These are phyloP conservation scores for Vairimorpha ceranae DNA, from an alignment of 371 early-diverging fungal species.

Conservation along the genomic window DNA sequence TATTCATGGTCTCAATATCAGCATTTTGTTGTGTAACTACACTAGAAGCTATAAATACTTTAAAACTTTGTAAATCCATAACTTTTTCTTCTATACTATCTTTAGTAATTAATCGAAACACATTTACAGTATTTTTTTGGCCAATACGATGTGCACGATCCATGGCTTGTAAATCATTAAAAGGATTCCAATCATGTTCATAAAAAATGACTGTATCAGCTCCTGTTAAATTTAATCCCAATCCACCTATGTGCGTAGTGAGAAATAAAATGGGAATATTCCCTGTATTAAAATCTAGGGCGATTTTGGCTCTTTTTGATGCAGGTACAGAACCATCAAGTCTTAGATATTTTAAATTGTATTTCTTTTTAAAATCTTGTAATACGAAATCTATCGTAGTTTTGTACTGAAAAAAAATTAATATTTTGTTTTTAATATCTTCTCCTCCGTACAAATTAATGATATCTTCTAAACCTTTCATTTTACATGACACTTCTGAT, in stretches of 20 bases:
- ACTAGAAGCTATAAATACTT: conserved; percentile 88
- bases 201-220: conserved; percentile 98
- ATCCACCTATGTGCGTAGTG: conserved; percentile 92
- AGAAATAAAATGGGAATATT: conserved; percentile 84
- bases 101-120: conserved; percentile 77
- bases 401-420: conserved; percentile 90
- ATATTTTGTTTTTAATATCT: conserved; percentile 70
- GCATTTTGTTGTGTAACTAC: conserved; percentile 91
- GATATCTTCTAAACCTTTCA: conserved; percentile 77
- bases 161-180: conserved; percentile 94
- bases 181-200: conserved; percentile 99
- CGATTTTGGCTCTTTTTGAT: conserved; percentile 73
- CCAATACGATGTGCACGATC: conserved; percentile 90
- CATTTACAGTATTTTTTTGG: conserved; percentile 90
- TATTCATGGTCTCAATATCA: conserved; percentile 62
- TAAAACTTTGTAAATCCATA: conserved; percentile 93
- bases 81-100: conserved; percentile 86
- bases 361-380: conserved; percentile 63
- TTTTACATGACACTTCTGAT: conserved; percentile 48
- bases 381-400: conserved; percentile 90
- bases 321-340: conserved; percentile 82
- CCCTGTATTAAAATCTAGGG: conserved; percentile 82
- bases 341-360: conserved; percentile 68
- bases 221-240: conserved; percentile 93
- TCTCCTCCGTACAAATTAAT: conserved; percentile 70